phyloP scores from a whole-genome alignment of 2,329 filamentous ascomycete species.

The Helotiales sp. region DNA sequence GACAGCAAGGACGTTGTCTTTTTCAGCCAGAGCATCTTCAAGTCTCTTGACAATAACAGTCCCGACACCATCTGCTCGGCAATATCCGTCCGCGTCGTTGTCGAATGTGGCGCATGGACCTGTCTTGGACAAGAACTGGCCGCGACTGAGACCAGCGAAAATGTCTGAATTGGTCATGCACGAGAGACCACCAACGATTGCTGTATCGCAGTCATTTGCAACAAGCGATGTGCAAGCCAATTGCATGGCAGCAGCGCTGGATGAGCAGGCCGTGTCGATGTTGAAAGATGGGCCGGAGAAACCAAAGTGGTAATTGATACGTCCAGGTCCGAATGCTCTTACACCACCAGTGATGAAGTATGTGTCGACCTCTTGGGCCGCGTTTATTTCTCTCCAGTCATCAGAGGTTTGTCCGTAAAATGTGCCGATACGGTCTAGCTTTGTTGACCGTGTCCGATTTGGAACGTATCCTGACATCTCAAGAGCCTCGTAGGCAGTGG shows the following conservation, averaged over 20 bases:
- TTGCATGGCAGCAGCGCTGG: conserved; percentile 39
- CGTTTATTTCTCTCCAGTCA: conserved; percentile 36
- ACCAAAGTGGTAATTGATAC: conserved; percentile 43
- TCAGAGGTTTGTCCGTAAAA: conserved; percentile 36
- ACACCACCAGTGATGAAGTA: conserved; percentile 35
- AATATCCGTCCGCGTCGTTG: conserved; percentile 52
- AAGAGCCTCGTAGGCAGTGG: conserved; percentile 77
- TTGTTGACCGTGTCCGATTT: conserved; percentile 33
- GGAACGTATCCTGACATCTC: conserved; percentile 76
- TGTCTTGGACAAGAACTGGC: conserved; percentile 35
- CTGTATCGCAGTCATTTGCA: conserved; percentile 34
- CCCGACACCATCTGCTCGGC: conserved; percentile 50
- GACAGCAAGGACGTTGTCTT: conserved; percentile 48
- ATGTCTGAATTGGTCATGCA: conserved; percentile 34
- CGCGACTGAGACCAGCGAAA: conserved; percentile 33
- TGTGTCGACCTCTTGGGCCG: conserved; percentile 33
- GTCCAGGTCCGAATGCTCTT: conserved; percentile 35
- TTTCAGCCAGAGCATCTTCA: conserved; percentile 49
- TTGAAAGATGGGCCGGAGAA: conserved; percentile 43
- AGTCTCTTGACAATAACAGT: conserved; percentile 51
- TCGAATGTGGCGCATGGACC: conserved; percentile 52
- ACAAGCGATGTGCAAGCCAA: conserved; percentile 33
- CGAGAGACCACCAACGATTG: conserved; percentile 33
- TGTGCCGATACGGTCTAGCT: conserved; percentile 43
- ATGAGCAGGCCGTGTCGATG: conserved; percentile 44